phyloP scores from a whole-genome alignment of 352 stramenopile species.

The Labyrinthula sp. region DNA sequence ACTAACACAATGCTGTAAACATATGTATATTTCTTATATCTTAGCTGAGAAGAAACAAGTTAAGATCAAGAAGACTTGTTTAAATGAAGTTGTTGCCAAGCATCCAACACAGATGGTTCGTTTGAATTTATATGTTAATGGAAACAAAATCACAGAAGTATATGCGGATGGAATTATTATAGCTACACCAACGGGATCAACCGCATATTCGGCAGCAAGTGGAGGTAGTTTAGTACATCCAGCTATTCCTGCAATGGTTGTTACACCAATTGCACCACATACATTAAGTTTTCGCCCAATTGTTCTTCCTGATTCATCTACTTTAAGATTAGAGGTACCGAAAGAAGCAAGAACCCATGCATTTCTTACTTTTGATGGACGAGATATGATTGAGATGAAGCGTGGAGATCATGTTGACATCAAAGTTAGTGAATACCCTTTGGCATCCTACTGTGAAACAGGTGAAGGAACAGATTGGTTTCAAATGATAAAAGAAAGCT shows the following conservation, averaged over 20 bases:
- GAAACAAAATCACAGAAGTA: slow-evolving; percentile 59
- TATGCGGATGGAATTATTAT: slow-evolving; percentile 95
- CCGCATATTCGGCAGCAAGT: slow-evolving; percentile 86
- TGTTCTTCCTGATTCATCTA: slow-evolving; percentile 65
- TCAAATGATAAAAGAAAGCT: slow-evolving; percentile 62
- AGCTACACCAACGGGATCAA: slow-evolving; percentile 86
- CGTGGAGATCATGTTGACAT: slow-evolving; percentile 58
- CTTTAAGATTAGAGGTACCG: slow-evolving; percentile 61
- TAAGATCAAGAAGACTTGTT: no score
- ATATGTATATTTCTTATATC: no score
- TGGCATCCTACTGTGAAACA: slow-evolving; percentile 55
- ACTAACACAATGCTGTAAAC: no score
- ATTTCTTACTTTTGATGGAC: slow-evolving; percentile 69
- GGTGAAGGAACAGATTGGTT: slow-evolving; percentile 75
- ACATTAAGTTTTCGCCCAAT: slow-evolving; percentile 72
- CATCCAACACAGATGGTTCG: slow-evolving; percentile 61
- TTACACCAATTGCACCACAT: slow-evolving; percentile 95
- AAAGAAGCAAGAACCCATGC: slow-evolving; percentile 38
- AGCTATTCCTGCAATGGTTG: slow-evolving; percentile 79
- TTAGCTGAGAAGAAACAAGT: no score
- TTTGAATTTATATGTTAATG: slow-evolving; percentile 87
- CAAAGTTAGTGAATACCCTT: slow-evolving; percentile 55
- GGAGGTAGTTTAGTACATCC: slow-evolving; percentile 91
- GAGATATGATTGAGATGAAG: slow-evolving; percentile 58
- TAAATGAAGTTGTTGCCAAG: slow-evolving; percentile 97